A percentile compares a stretch with the other conserved stretches of the same genome.
These are phyloP conservation scores for Camellia sinensis DNA, from an alignment of 148 eudicot genomes.

Conservation along the genomic window DNA sequence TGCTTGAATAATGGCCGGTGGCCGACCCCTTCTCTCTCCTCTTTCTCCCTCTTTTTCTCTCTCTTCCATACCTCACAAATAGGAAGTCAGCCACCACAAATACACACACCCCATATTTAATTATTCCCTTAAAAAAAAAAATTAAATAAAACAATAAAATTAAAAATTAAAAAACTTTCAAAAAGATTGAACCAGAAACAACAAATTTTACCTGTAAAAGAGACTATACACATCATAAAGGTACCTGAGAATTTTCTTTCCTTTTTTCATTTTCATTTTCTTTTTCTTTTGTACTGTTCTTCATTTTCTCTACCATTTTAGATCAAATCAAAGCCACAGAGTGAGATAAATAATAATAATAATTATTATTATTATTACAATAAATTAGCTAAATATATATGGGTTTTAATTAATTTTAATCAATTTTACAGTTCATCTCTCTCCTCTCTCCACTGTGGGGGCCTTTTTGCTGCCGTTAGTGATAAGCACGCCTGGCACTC, in stretches of 20 bases:
- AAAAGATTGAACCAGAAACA: neutral
- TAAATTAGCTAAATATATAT: neutral
- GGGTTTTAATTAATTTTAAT: neutral
- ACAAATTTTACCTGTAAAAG: slow-evolving; percentile 11
- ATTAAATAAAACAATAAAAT: neutral
- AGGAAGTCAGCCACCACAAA: slow-evolving; percentile 29
- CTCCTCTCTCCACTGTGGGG: neutral
- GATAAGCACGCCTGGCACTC: slow-evolving; percentile 69
- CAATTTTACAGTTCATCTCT: neutral
- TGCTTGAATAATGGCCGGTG: slow-evolving; percentile 36
- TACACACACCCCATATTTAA: neutral
- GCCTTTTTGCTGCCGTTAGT: slow-evolving; percentile 38
- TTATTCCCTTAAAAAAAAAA: neutral
- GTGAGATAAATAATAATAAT: neutral
- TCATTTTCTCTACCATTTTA: neutral
- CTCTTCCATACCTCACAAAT: slow-evolving; percentile 17
- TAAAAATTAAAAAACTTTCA: too few relatives aligned
- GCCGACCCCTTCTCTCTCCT: slow-evolving; percentile 9
- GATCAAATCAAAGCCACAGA: neutral
- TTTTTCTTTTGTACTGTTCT: neutral
- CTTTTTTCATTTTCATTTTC: neutral
- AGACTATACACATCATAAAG: slow-evolving; percentile 1
- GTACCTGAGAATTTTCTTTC: neutral
- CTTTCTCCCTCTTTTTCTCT: slow-evolving; percentile 16
- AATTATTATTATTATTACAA: neutral